Base-by-base conservation (phyloP, 1,284 basidiomycete species). In the Vanrija sp. region DNA sequence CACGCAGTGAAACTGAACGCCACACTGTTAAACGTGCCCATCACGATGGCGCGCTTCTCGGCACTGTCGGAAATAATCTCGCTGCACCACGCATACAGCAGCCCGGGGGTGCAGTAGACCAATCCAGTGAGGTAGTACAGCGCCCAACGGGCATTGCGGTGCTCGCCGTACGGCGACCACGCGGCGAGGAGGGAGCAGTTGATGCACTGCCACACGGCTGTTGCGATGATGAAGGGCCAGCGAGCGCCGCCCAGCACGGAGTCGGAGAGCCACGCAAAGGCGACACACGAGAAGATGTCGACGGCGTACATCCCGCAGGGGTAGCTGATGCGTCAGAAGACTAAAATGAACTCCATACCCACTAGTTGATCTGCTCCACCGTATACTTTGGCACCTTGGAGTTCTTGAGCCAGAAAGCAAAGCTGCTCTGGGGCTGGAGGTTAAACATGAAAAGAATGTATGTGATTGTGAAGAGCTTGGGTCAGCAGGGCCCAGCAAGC, bases 1-100 rank as follows among this genome's bases (percentile, higher is more conserved):
- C 63, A 65, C n/a, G 63, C 63, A 45, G 63, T 65, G 53, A 63
- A 65, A 3, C 57, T 45, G 58, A 58, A 65, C 3, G 61, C 61
- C 12, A 61, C 55, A 38, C 58, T 59, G 50, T 63, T 65, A 53
- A 61, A 65, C 16, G 61, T 61, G 3, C 49, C 63, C 58, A 63
- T 65, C 6, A 65, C 61, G 21, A 65, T 55, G 9, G 53, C 59
- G 23, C 63, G 44, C 46, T 63, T 63, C 51, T 65, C 63, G n/a
- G 61, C 61, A 2, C 54, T 58, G 1, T 46, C 50, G 14, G 55
- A 52, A 8, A 64, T 51, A 34, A 64, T 62, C 51, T 64, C 62
- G 25, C 54, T 60, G 44, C 62, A 64, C 62, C 62, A 64, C 34
- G 62, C 57, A 46, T 64, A 64, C 1, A 64, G 51, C 2, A 64